phyloP scores from a whole-genome alignment of 2,329 filamentous ascomycete genomes.

The Verticillium klebahnii region DNA sequence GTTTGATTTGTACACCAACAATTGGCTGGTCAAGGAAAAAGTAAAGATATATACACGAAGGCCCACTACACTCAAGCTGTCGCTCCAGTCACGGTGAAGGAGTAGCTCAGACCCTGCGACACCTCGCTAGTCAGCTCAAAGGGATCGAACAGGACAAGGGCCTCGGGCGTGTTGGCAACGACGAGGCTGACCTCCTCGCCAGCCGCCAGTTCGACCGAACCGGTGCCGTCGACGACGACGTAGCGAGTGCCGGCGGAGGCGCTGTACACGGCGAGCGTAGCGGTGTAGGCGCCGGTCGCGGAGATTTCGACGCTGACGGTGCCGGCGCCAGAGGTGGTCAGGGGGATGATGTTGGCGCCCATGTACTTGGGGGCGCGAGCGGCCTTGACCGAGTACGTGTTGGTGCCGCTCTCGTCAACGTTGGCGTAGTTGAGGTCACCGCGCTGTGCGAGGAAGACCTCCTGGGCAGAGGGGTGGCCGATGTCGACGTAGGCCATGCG shows the following conservation, averaged over 20 bases:
- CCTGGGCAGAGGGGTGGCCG: conserved; percentile 34
- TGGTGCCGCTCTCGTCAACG: conserved; percentile 27
- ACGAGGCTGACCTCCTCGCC: conserved; percentile 38
- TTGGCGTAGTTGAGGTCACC: conserved; percentile 34
- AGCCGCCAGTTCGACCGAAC: conserved; percentile 23
- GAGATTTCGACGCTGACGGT: conserved; percentile 28
- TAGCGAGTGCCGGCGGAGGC: conserved; percentile 29
- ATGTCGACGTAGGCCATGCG: conserved; percentile 49
- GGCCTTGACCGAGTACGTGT: conserved; percentile 35
- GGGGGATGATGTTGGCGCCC: conserved; percentile 44
- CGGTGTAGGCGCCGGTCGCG: conserved; percentile 30
- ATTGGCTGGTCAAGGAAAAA: neutral
- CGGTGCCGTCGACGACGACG: conserved; percentile 28
- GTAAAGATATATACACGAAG: neutral
- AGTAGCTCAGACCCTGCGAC: conserved; percentile 32
- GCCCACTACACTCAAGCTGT: conserved; percentile 9
- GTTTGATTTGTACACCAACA: neutral
- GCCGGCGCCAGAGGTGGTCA: conserved; percentile 27
- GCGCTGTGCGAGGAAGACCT: conserved; percentile 30
- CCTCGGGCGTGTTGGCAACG: conserved; percentile 41
- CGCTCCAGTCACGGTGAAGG: conserved; percentile 26
- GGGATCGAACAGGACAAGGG: conserved; percentile 38
- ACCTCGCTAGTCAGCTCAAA: conserved; percentile 31
- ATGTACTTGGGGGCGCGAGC: conserved; percentile 40
- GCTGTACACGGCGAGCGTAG: conserved; percentile 32